These are phyloP conservation scores for Drechslerella dactyloides DNA, from an alignment of 2,329 filamentous ascomycete species.

Conservation along the genomic window DNA sequence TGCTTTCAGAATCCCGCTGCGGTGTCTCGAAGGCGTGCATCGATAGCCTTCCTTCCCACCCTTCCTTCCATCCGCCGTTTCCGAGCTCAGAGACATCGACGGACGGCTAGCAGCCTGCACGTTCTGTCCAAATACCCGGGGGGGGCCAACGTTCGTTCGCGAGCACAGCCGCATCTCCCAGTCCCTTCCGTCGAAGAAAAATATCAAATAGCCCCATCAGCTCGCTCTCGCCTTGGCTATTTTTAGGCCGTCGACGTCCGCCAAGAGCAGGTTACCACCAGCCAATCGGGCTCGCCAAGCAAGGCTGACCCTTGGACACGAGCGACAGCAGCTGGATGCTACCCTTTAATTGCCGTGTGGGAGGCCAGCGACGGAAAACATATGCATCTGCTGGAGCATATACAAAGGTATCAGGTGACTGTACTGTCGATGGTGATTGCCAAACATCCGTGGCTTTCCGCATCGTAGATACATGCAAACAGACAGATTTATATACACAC, in stretches of 20 bases:
- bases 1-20: not conserved
- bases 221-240: constrained; percentile 32
- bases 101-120: no score
- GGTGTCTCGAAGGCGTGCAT: not conserved
- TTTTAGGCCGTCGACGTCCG: constrained; percentile 49
- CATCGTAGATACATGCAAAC: no score
- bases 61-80: constrained; percentile 23
- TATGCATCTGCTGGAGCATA: no score
- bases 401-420: no score
- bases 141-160: not conserved
- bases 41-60: not conserved
- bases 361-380: no score
- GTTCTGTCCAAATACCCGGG: no score
- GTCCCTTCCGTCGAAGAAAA: constrained; percentile 17
- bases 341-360: not conserved
- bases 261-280: constrained; percentile 22
- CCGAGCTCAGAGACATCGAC: not conserved
- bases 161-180: constrained; percentile 42
- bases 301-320: not conserved
- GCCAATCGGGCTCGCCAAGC: constrained; percentile 13
- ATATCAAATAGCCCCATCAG: constrained; percentile 30
- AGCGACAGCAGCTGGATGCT: not conserved
- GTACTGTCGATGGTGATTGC: no score
- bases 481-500: no score
- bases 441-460: no score